Percentiles rank a stretch among this genome's conserved stretches.
Conservation (phyloP, 768 basidiomycete genomes). For the Lactarius tabidus region DNA sequence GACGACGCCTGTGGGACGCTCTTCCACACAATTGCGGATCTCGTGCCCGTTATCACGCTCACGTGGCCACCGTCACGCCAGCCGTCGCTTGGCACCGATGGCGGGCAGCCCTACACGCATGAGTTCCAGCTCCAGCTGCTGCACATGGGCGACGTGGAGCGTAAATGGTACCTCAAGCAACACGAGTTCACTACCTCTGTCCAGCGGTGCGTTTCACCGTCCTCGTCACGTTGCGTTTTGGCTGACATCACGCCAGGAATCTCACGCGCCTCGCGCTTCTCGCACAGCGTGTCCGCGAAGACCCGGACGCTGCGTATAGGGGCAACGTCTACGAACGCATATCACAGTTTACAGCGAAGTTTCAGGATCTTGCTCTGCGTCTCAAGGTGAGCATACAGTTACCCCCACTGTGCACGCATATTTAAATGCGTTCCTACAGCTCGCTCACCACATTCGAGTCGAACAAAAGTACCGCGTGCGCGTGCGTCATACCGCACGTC, state of each 20-base stretch:
- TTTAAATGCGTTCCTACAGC: background rate
- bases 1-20: slow-evolving; percentile 10
- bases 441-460: slow-evolving; percentile 14
- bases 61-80: slow-evolving; percentile 16
- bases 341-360: slow-evolving; percentile 18
- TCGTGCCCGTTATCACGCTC: slow-evolving; percentile 7
- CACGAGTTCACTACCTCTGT: slow-evolving; percentile 22
- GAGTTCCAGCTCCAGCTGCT: slow-evolving; percentile 6
- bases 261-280: slow-evolving; percentile 19
- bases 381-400: slow-evolving; percentile 10
- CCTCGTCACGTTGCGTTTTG: background rate
- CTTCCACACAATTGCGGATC: slow-evolving; percentile 1
- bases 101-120: slow-evolving; percentile 3
- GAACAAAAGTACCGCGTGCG: slow-evolving; percentile 20
- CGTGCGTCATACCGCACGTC: slow-evolving; percentile 11
- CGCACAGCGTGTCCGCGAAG: slow-evolving; percentile 18
- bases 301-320: slow-evolving; percentile 17
- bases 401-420: background rate
- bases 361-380: slow-evolving; percentile 15
- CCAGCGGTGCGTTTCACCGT: slow-evolving; percentile 9
- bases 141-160: slow-evolving; percentile 6
- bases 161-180: slow-evolving; percentile 23
- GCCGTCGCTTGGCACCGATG: slow-evolving; percentile 14
- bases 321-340: slow-evolving; percentile 12
- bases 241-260: slow-evolving; percentile 1